These are phyloP conservation scores for Macrotyloma uniflorum DNA, from an alignment of 306 rosid species.

Conservation along the genomic window DNA sequence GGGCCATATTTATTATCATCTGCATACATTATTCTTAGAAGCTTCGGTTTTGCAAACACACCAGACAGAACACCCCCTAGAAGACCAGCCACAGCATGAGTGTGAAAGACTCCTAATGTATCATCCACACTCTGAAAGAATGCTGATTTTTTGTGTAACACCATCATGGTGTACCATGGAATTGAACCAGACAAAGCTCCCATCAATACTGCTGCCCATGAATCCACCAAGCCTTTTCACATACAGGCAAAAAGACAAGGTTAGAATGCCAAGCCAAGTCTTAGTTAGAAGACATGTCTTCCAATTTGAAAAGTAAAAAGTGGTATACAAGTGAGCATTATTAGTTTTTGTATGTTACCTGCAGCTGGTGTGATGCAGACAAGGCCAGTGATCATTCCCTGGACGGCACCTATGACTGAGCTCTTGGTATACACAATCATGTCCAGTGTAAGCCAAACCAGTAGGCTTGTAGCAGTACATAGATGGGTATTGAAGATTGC, in stretches of 20 bases:
- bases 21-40: conserved; percentile 50
- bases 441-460: conserved; percentile 76
- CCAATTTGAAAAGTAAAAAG: background rate
- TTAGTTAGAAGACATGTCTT: no score
- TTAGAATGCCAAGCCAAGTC: no score
- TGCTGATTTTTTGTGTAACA: conserved; percentile 50
- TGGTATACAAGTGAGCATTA: background rate
- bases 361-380: conserved; percentile 90
- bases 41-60: conserved; percentile 56
- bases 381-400: conserved; percentile 86
- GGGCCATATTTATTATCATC: conserved; percentile 14
- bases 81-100: conserved; percentile 74
- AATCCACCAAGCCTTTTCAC: conserved; percentile 39
- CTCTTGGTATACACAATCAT: conserved; percentile 65
- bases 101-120: conserved; percentile 76
- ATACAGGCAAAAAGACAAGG: background rate
- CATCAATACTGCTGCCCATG: conserved; percentile 45
- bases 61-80: conserved; percentile 74
- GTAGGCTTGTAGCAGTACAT: conserved; percentile 72
- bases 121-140: conserved; percentile 64
- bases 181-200: conserved; percentile 41
- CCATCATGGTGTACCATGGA: conserved; percentile 73
- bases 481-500: conserved; percentile 73
- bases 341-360: no score
- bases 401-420: conserved; percentile 71